Evolutionary conservation across 805 yeast species (phyloP).

Genomic region (Torulaspora maleeae): DNA sequence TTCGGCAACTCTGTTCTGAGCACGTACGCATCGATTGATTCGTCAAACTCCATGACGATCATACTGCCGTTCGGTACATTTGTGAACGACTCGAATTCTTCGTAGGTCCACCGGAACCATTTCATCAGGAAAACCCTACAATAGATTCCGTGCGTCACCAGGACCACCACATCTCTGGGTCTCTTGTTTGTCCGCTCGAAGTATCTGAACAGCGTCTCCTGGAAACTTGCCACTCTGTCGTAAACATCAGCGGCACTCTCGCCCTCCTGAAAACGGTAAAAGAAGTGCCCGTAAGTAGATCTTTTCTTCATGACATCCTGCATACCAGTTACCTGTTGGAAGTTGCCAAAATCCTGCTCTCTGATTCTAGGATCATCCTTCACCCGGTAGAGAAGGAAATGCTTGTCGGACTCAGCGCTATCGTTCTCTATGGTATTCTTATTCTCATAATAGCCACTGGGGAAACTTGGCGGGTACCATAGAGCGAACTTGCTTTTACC

Average conservation of each 20-base stretch:
- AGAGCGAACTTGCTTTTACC: conserved; percentile 28
- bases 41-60: conserved; percentile 65
- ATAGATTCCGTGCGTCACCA: conserved; percentile 94
- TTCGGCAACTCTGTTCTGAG: conserved; percentile 60
- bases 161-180: conserved; percentile 75
- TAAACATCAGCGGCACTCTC: conserved; percentile 96
- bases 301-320: conserved; percentile 76
- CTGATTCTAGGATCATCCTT: conserved; percentile 88
- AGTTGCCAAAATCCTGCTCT: conserved; percentile 94
- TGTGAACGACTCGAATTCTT: conserved; percentile 74
- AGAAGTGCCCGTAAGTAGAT: conserved; percentile 82
- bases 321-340: conserved; percentile 76
- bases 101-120: conserved; percentile 93
- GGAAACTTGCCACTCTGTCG: conserved; percentile 85
- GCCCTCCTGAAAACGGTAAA: conserved; percentile 87
- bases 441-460: conserved; percentile 31
- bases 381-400: conserved; percentile 46
- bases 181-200: conserved; percentile 52
- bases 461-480: conserved; percentile 27
- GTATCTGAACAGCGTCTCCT: conserved; percentile 79
- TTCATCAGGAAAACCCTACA: conserved; percentile 88
- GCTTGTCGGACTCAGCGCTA: conserved; percentile 19
- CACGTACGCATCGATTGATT: conserved; percentile 46
- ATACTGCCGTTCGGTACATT: conserved; percentile 84
- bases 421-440: conserved; percentile 13